These are phyloP conservation scores for Coemansia sp. DNA, from an alignment of 192 early-diverging fungal species.

Conservation along the genomic window DNA sequence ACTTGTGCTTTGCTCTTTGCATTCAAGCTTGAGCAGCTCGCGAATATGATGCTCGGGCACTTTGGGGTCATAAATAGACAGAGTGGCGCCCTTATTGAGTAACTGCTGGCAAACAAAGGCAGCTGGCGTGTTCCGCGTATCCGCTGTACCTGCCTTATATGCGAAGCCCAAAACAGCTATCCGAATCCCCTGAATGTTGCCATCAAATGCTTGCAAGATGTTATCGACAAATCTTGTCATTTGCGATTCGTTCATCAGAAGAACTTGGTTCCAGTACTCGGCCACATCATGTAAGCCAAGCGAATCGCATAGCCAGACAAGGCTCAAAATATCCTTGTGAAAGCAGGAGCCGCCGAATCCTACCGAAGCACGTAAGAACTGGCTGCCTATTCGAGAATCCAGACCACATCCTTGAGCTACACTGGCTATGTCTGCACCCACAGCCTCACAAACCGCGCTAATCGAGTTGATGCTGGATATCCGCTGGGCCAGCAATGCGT, in stretches of 20 bases:
- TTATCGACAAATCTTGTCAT: slow-evolving; percentile 76
- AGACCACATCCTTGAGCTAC: slow-evolving; percentile 86
- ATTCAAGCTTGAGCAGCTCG: slow-evolving; percentile 27
- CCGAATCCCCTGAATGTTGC: slow-evolving; percentile 76
- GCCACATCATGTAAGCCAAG: slow-evolving; percentile 86
- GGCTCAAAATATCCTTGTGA: slow-evolving; percentile 91
- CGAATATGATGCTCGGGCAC: slow-evolving; percentile 69
- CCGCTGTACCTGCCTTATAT: slow-evolving; percentile 93
- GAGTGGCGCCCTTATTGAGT: slow-evolving; percentile 69
- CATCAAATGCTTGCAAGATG: slow-evolving; percentile 71
- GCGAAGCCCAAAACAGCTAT: slow-evolving; percentile 87
- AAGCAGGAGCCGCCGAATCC: slow-evolving; percentile 96
- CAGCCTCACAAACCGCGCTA: slow-evolving; percentile 88
- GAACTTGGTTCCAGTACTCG: slow-evolving; percentile 90
- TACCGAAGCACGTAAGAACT: slow-evolving; percentile 87
- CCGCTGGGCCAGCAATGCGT: slow-evolving; percentile 91
- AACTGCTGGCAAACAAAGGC: slow-evolving; percentile 78
- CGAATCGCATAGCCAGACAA: slow-evolving; percentile 83
- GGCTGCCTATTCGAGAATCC: slow-evolving; percentile 81
- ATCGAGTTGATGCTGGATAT: slow-evolving; percentile 90
- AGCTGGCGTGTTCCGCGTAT: slow-evolving; percentile 91
- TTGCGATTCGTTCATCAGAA: slow-evolving; percentile 89
- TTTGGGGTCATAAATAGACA: slow-evolving; percentile 90
- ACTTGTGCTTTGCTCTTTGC: slow-evolving; percentile 52
- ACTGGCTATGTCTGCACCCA: slow-evolving; percentile 85